Conservation (phyloP, 2,329 filamentous ascomycete species). For the Cadophora luteo-olivacea region DNA sequence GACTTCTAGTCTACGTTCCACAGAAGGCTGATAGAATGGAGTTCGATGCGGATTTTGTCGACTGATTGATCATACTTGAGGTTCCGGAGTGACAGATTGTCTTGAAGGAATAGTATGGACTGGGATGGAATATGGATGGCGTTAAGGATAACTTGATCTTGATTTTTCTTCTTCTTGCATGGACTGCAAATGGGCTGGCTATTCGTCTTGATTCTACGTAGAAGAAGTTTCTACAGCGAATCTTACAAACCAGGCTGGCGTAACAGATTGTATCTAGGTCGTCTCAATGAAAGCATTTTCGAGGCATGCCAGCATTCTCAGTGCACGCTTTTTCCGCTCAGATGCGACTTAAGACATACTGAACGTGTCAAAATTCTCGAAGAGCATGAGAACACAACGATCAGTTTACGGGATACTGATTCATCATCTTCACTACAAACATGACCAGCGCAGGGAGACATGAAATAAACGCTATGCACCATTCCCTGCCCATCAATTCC, state of each 20-base stretch:
- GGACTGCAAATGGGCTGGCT: background rate
- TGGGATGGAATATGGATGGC: background rate
- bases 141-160: background rate
- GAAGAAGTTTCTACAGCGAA: background rate
- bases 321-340: no score
- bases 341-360: no score
- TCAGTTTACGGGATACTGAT: no score
- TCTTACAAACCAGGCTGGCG: background rate
- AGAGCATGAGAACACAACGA: no score
- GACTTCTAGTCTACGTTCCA: background rate
- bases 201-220: background rate
- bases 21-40: background rate
- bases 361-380: no score
- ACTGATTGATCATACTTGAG: background rate
- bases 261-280: background rate
- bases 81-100: background rate
- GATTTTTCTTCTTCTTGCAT: background rate
- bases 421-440: no score
- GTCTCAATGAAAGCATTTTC: background rate
- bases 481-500: background rate
- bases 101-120: background rate
- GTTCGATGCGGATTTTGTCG: background rate
- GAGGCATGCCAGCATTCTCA: no score
- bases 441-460: no score
- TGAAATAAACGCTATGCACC: no score